Evolutionary conservation across 1,139 yeast genomes (phyloP).

Genomic region (Taphrina wiesneri): DNA sequence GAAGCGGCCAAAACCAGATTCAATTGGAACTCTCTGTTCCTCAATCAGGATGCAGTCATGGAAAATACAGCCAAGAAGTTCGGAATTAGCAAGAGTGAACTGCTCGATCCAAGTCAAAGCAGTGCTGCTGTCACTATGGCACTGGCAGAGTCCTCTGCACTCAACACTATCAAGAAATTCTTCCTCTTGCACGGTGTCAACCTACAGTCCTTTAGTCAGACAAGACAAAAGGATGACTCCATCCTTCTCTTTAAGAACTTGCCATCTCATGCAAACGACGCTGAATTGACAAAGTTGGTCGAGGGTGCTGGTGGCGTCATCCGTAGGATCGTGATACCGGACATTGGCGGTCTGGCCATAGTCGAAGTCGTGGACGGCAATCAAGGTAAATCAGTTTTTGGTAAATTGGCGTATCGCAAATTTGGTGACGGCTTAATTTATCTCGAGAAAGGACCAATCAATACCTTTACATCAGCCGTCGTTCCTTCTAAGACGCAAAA

Average conservation of each 20-base stretch:
- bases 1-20: slow-evolving; percentile 84
- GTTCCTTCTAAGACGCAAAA: slow-evolving; percentile 46
- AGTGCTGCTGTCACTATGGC: slow-evolving; percentile 97
- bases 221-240: slow-evolving; percentile 65
- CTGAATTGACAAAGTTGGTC: slow-evolving; percentile 80
- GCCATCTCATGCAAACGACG: slow-evolving; percentile 78
- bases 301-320: slow-evolving; percentile 70
- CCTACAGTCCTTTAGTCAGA: slow-evolving; percentile 68
- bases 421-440: slow-evolving; percentile 83
- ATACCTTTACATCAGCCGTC: slow-evolving; percentile 56
- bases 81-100: slow-evolving; percentile 78
- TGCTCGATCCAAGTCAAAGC: slow-evolving; percentile 83
- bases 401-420: slow-evolving; percentile 81
- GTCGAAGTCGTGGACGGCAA: slow-evolving; percentile 86
- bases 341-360: slow-evolving; percentile 94
- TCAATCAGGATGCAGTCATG: slow-evolving; percentile 89
- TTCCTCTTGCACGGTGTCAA: slow-evolving; percentile 87
- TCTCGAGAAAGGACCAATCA: slow-evolving; percentile 90
- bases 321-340: slow-evolving; percentile 85
- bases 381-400: slow-evolving; percentile 84
- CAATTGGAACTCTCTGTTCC: slow-evolving; percentile 90
- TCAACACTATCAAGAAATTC: slow-evolving; percentile 83
- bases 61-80: slow-evolving; percentile 82
- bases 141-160: slow-evolving; percentile 92
- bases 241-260: slow-evolving; percentile 84